Evolutionary conservation across 2,329 filamentous ascomycete genomes (phyloP).

Genomic region (Teratosphaeria viscida): DNA sequence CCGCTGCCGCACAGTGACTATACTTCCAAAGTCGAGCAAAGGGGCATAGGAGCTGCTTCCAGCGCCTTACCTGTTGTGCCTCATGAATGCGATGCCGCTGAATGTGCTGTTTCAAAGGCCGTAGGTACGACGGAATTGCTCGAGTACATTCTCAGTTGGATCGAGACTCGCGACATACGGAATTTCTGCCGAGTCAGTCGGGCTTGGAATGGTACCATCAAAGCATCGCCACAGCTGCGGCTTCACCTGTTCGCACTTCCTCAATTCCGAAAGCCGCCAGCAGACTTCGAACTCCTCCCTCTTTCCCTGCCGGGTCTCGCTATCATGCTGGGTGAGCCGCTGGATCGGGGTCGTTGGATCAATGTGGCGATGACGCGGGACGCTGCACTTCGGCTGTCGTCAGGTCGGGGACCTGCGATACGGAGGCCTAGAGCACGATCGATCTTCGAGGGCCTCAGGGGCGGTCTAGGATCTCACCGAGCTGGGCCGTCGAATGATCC

Average conservation of each 20-base stretch:
- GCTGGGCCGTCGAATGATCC: slow-evolving; percentile 1
- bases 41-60: background rate
- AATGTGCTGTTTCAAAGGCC: slow-evolving; percentile 14
- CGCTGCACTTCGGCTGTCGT: slow-evolving; percentile 12
- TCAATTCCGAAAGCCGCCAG: slow-evolving; percentile 11
- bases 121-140: slow-evolving; percentile 17
- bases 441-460: slow-evolving; percentile 13
- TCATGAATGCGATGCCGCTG: slow-evolving; percentile 4
- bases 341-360: slow-evolving; percentile 18
- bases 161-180: slow-evolving; percentile 13
- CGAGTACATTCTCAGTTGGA: slow-evolving; percentile 11
- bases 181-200: slow-evolving; percentile 8
- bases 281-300: slow-evolving; percentile 15
- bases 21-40: background rate
- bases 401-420: background rate
- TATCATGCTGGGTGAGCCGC: slow-evolving; percentile 11
- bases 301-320: slow-evolving; percentile 13
- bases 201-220: slow-evolving; percentile 10
- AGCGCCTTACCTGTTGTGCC: background rate
- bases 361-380: slow-evolving; percentile 10
- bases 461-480: slow-evolving; percentile 7
- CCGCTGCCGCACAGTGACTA: background rate
- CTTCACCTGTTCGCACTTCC: slow-evolving; percentile 14
- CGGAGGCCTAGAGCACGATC: slow-evolving; percentile 7
- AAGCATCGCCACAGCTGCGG: slow-evolving; percentile 14